Evolutionary conservation across 1,139 yeast species (phyloP).

Genomic region (Diutina catenulata): DNA sequence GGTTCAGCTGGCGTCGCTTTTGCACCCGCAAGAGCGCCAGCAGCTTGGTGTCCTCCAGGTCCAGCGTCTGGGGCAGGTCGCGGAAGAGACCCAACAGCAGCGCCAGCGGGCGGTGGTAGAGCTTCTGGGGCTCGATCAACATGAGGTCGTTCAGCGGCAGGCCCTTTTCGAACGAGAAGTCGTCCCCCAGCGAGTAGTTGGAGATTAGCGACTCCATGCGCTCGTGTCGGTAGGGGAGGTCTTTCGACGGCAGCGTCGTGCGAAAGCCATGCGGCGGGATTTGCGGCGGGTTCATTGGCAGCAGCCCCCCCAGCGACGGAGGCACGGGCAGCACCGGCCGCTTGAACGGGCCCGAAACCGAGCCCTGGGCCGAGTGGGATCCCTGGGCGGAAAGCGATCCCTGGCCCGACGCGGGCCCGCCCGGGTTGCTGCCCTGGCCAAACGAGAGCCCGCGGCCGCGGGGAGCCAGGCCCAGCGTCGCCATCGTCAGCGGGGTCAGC

Average conservation of each 20-base stretch:
- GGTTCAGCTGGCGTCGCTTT: constrained; percentile 27
- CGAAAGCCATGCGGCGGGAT: constrained; percentile 1
- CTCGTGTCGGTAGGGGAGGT: neutral
- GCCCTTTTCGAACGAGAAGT: neutral
- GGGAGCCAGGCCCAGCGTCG: neutral
- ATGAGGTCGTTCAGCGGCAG: neutral
- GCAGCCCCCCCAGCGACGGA: neutral
- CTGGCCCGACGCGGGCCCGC: too few species aligned
- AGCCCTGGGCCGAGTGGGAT: constrained; percentile 8
- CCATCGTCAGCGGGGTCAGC: too few species aligned
- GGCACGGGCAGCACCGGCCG: constrained; percentile 23
- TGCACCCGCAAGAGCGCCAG: constrained; percentile 34
- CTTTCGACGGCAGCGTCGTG: neutral
- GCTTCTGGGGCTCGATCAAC: neutral
- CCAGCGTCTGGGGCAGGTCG: constrained; percentile 4
- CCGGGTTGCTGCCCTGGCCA: constrained; percentile 10
- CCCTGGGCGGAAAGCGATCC: neutral
- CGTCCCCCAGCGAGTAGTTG: constrained; percentile 2
- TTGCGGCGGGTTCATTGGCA: constrained; percentile 2
- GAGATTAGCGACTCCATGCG: constrained; percentile 1
- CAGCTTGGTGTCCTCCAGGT: constrained; percentile 5
- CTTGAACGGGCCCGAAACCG: constrained; percentile 20
- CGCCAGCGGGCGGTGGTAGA: constrained; percentile 1
- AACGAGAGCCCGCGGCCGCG: neutral
- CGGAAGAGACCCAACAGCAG: neutral